Base-by-base conservation (phyloP, 2,329 filamentous ascomycete species). In the Sordariomycetes sp. region DNA sequence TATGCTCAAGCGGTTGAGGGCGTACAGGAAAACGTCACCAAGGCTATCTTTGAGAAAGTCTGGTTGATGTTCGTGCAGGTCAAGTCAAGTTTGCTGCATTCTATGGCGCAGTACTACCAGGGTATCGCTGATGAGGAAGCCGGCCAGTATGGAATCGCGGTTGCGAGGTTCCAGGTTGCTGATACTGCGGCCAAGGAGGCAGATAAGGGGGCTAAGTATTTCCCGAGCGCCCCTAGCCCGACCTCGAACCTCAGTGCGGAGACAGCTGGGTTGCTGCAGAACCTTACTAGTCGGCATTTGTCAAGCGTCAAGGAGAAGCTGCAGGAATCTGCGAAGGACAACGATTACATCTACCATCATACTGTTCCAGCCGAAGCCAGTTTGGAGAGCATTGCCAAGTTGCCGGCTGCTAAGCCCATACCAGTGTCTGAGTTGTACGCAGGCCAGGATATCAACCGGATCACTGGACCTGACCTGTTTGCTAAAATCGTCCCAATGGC, bases 281-380 rank as follows among this genome's bases (percentile, higher is more conserved):
- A 94, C 21, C 73, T 94, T 43, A 80, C 86, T 12, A 94, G 86
- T 55, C 76, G 87, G 40, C 90, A 96, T 47, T 61, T 84, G 19
- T 69, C 82, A 1, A 81, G 77, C 21, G 81, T 94, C 4, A 83
- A 94, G 52, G 83, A 90, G 41, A 88, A 84, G 54, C 64, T 94
- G 16, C 66, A 68, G 14, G 79, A 85, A 40, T 70, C 88, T 32
- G 70, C 73, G 45, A 94, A 94, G 50, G 92, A 98, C 57, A 98
- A 98, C 46, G 92, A 98, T 54, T 96, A 92, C 57, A 94, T 98
- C 53, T 98, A 98, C 52, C 92, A 98, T 54, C 86, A 96, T 47
- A 80, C 78, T 2, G 81, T 98, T 2, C 90, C 92, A 0, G 79
- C 81, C 8, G 87, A 95, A 56, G 84, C 87, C 4, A 82, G 81